Evolutionary conservation across 129 eudicot genomes (phyloP), one percentile per base, ranked within the genome.

Genomic region (Ambrosia artemisiifolia): DNA sequence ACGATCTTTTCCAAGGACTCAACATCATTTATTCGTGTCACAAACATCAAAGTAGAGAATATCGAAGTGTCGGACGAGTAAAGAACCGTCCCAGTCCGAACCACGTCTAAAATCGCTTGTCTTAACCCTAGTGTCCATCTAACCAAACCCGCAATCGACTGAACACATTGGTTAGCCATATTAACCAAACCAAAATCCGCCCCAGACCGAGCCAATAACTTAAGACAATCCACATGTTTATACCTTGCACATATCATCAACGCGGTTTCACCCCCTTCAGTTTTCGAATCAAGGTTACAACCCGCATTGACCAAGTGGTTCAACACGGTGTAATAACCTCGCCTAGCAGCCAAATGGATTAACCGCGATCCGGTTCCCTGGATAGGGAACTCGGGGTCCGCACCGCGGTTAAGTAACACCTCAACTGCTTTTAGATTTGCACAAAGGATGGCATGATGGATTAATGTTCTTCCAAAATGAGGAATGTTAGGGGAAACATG

Each of bases 391-490:
- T 92, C 96, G 4, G 81, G 68, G 47, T 89, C 86, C 20, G 88
- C 89, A 18, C 89, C 89, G 2, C 44, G 68, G 5, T 76, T 84
- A 43, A 92, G 63, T 34, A 89, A 85, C 64, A 88, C 70, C 20
- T 85, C 85, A 16, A 80, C 70, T 60, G 96, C 91, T 72, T 68
- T 68, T 46, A 84, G 11, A 51, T 85, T 92, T 28, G 71, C 77
- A 65, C 98, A 87, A 35, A 92, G 87, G 42, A 92, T 85, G 40
- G 95, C 96, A 65, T 92, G 98, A 81, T 88, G 98, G 77, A 92
- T 57, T 63, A 89, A 70, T 55, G 89, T 86, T 50, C 98, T 78
- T 28, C 98, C 96, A 5, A 80, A 78, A 77, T 86, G 95, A 38
- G 86, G 84, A 28, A 65, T 59, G 68, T 92, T 80, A 0, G 88